Evolutionary conservation across 805 yeast genomes (phyloP).

Genomic region (Schizosaccharomyces osmophilus): DNA sequence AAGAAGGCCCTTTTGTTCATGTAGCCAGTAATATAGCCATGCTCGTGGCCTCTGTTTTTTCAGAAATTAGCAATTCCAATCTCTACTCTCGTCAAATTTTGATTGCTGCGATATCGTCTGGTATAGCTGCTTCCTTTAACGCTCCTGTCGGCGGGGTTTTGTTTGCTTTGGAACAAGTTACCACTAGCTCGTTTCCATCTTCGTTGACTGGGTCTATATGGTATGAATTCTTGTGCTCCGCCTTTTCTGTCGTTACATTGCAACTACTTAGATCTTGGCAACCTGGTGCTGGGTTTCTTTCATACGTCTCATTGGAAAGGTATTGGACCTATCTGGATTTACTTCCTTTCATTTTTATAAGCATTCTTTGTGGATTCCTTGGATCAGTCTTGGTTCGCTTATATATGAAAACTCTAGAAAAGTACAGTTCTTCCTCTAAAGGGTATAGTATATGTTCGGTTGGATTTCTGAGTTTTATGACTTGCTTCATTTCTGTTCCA

Average conservation of each 20-base stretch:
- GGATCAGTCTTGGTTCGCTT: constrained; percentile 55
- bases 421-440: constrained; percentile 45
- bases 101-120: constrained; percentile 87
- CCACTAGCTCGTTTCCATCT: constrained; percentile 26
- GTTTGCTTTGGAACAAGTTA: constrained; percentile 77
- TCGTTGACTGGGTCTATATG: constrained; percentile 42
- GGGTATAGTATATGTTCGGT: constrained; percentile 47
- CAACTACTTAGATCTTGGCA: constrained; percentile 62
- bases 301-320: constrained; percentile 69
- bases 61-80: constrained; percentile 15
- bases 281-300: constrained; percentile 79
- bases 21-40: constrained; percentile 93
- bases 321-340: constrained; percentile 73
- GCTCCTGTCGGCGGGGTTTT: constrained; percentile 91
- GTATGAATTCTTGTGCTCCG: constrained; percentile 76
- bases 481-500: constrained; percentile 44
- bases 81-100: constrained; percentile 24
- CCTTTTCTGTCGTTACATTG: constrained; percentile 47
- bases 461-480: constrained; percentile 33
- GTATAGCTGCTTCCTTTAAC: constrained; percentile 96
- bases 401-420: constrained; percentile 51
- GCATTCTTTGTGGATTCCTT: constrained; percentile 75
- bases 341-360: constrained; percentile 54
- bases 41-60: constrained; percentile 32
- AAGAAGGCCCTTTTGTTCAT: constrained; percentile 96